Conservation (phyloP, 140 eudicot genomes). For the Flaveria floridana region DNA sequence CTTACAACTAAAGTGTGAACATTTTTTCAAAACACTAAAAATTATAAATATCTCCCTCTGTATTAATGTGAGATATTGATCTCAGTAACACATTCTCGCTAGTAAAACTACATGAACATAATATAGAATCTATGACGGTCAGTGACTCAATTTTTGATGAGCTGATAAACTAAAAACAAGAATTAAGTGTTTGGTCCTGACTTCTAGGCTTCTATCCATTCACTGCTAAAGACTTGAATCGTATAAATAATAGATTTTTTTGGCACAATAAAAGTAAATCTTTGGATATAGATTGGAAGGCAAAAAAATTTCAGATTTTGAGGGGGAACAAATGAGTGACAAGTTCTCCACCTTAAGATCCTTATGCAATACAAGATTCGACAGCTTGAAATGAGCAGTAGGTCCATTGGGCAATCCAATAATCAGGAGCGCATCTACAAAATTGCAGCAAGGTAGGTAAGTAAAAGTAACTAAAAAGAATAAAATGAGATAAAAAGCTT, state of each 20-base stretch:
- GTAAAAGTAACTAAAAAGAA: background rate
- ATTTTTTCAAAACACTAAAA: background rate
- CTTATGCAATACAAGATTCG: conserved; percentile 76
- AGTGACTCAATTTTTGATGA: background rate
- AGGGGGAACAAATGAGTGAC: background rate
- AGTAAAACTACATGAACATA: background rate
- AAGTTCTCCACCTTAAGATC: conserved; percentile 68
- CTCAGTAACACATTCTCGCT: background rate
- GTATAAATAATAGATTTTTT: background rate
- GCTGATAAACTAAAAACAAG: background rate
- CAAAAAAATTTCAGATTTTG: background rate
- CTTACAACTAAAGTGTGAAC: background rate
- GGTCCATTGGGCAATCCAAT: conserved; percentile 96
- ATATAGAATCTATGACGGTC: background rate
- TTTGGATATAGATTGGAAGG: background rate
- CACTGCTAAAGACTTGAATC: background rate
- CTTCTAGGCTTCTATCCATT: background rate
- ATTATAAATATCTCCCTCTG: background rate
- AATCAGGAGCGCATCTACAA: conserved; percentile 69
- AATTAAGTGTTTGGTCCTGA: background rate
- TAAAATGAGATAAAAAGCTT: background rate
- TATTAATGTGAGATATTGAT: background rate
- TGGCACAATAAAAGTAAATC: background rate
- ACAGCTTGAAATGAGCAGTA: conserved; percentile 95
- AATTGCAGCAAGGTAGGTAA: conserved; percentile 20